Conservation (phyloP, 805 yeast species). For the Lipomyces spencermartinsiae region DNA sequence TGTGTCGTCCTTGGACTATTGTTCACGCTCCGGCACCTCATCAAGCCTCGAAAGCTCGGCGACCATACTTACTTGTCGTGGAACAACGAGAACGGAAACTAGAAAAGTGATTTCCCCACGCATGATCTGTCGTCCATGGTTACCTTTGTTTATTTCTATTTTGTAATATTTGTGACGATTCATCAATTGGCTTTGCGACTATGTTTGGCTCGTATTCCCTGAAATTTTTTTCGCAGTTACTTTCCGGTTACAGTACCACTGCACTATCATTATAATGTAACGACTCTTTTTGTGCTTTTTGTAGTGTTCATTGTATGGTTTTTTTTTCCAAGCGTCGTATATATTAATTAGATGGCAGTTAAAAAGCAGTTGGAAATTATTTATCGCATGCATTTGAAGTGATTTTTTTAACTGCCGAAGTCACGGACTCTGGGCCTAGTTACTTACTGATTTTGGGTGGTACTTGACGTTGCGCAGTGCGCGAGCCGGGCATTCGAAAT, state of each 20-base stretch:
- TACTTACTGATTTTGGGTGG: neutral
- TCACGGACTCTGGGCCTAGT: too few relatives aligned
- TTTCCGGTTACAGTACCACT: neutral
- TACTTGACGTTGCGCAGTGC: neutral
- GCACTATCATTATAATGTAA: neutral
- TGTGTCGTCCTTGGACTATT: slow-evolving; percentile 72
- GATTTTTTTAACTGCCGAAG: neutral
- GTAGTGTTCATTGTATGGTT: neutral
- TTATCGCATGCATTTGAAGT: neutral
- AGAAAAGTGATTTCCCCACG: neutral
- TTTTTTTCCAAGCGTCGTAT: neutral
- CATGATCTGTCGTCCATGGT: neutral
- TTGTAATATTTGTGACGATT: neutral
- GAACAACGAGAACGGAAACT: slow-evolving; percentile 38
- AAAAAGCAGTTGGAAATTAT: neutral
- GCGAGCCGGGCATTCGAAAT: neutral
- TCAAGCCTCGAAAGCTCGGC: slow-evolving; percentile 84
- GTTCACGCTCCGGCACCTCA: slow-evolving; percentile 79
- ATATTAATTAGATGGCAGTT: neutral
- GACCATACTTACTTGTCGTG: slow-evolving; percentile 73
- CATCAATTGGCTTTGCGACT: neutral
- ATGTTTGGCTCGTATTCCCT: neutral
- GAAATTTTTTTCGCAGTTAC: neutral
- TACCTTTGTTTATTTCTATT: neutral
- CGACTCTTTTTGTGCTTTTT: neutral